These are phyloP conservation scores for Microdochium trichocladiopsis DNA, from an alignment of 2,329 filamentous ascomycete genomes.

Conservation along the genomic window DNA sequence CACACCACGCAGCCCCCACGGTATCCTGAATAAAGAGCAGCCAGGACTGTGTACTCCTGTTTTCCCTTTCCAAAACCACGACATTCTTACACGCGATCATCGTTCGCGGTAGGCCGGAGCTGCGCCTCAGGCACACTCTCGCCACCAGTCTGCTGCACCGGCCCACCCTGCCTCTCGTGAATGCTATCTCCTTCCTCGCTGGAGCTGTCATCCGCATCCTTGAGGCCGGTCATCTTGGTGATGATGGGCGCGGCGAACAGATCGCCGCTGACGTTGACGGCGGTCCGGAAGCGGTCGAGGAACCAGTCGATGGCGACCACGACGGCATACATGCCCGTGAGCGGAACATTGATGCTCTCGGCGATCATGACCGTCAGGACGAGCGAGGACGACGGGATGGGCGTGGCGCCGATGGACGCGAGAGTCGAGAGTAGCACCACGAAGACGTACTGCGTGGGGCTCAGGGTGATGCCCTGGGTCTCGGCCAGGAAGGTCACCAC, in stretches of 20 bases:
- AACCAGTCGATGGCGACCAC: constrained; percentile 49
- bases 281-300: constrained; percentile 47
- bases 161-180: no score
- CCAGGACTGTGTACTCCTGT: no score
- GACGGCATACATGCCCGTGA: constrained; percentile 26
- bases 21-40: no score
- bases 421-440: constrained; percentile 40
- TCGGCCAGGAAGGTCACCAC: constrained; percentile 44
- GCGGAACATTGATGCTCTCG: neutral
- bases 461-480: constrained; percentile 37
- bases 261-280: constrained; percentile 43
- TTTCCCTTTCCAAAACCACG: no score
- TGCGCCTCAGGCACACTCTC: neutral
- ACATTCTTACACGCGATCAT: no score
- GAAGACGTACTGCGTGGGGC: constrained; percentile 37
- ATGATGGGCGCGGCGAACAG: constrained; percentile 33
- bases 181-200: no score
- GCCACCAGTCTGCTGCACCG: no score
- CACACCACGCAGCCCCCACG: no score
- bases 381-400: constrained; percentile 43
- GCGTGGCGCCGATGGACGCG: constrained; percentile 45
- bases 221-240: constrained; percentile 29
- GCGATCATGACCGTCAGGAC: constrained; percentile 18
- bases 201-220: constrained; percentile 7
- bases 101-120: no score